Percentiles rank a stretch among this genome's conserved stretches.
Conservation (phyloP, 2,329 filamentous ascomycete species). For the Beauveria brongniartii region DNA sequence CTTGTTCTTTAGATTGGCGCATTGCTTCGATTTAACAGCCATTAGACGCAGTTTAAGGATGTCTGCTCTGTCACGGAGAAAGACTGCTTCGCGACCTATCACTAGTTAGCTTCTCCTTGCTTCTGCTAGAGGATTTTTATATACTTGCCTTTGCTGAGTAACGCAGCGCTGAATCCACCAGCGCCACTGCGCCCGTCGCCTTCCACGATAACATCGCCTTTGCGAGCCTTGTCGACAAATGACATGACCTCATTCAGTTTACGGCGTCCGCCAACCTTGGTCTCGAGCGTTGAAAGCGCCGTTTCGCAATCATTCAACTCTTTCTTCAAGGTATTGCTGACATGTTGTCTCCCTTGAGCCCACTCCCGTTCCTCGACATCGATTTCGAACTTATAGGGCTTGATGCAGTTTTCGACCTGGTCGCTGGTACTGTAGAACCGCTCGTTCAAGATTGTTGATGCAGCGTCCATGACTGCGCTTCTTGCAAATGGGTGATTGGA, state of each 20-base stretch:
- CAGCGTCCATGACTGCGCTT: constrained; percentile 86
- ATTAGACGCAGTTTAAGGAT: constrained; percentile 84
- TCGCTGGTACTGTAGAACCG: constrained; percentile 95
- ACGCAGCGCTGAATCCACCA: constrained; percentile 83
- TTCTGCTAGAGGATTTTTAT: neutral
- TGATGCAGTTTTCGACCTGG: constrained; percentile 97
- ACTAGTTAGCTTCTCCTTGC: constrained; percentile 19
- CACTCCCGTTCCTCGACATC: constrained; percentile 90
- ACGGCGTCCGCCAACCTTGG: constrained; percentile 67
- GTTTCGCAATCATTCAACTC: constrained; percentile 79
- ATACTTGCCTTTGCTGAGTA: constrained; percentile 69
- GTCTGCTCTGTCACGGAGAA: constrained; percentile 84
- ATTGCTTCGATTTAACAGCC: constrained; percentile 87
- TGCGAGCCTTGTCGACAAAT: constrained; percentile 85
- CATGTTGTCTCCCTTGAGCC: constrained; percentile 75
- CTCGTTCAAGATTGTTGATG: constrained; percentile 83
- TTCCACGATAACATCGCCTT: constrained; percentile 76
- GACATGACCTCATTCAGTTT: constrained; percentile 83
- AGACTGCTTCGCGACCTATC: constrained; percentile 80
- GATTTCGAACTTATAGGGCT: constrained; percentile 97
- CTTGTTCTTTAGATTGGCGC: constrained; percentile 75
- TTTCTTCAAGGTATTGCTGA: constrained; percentile 70
- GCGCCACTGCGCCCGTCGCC: constrained; percentile 77
- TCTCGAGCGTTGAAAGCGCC: constrained; percentile 69
- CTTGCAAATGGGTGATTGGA: constrained; percentile 84